Percentiles rank a stretch among this genome's conserved stretches.
Conservation (phyloP, 176 grass and related monocot species). For the Rhynchospora pubera region DNA sequence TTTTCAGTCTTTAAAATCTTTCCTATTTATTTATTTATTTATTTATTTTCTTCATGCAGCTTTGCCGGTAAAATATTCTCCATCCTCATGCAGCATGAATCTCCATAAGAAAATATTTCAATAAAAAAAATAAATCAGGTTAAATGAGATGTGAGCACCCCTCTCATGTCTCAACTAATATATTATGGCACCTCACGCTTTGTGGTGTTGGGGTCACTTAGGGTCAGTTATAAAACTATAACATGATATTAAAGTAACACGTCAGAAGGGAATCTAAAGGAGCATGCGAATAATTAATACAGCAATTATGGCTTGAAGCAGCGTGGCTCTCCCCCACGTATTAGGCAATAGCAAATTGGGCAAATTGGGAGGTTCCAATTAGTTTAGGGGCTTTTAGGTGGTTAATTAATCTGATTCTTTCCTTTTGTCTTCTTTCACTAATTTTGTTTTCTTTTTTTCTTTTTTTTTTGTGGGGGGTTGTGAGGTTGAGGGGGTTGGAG, state of each 20-base stretch:
- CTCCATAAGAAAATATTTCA: background rate
- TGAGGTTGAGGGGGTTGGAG: too few relatives aligned
- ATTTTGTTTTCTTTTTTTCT: background rate
- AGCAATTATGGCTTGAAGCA: background rate
- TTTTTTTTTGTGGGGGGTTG: too few relatives aligned
- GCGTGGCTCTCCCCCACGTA: background rate
- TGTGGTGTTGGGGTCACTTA: background rate
- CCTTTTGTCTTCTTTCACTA: background rate
- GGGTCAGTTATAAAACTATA: background rate
- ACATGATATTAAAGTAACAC: background rate
- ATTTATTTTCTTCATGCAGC: background rate
- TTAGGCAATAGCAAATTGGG: background rate
- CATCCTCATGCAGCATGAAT: background rate
- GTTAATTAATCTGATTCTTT: background rate
- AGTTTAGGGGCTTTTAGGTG: background rate
- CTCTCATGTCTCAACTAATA: background rate
- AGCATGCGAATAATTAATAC: constrained; percentile 2
- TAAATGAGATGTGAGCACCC: background rate
- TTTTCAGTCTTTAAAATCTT: background rate
- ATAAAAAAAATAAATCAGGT: background rate
- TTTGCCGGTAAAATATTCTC: background rate
- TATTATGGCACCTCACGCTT: background rate
- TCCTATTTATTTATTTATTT: too few relatives aligned
- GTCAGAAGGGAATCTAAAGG: background rate
- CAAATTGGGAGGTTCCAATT: background rate